Evolutionary conservation across 2,329 filamentous ascomycete species (phyloP), one percentile per base, ranked within the genome.

Genomic region (Penicillium brevicompactum): DNA sequence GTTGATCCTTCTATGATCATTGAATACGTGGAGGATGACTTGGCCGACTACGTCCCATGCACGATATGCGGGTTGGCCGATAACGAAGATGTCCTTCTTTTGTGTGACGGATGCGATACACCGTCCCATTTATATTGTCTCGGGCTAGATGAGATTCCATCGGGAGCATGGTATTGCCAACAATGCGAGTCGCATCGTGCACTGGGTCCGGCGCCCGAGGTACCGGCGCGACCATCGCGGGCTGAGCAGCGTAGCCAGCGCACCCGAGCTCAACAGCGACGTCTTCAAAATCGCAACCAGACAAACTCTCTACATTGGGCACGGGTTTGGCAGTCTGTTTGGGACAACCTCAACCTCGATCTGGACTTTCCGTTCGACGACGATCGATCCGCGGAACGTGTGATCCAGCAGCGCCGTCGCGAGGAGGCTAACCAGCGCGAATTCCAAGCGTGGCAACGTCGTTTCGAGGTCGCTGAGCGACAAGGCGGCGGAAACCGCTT

Each of bases 81-180:
- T 62, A 86, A 93, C 65, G 89, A 94, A 73, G 89, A 95, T 61
- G 82, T 92, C 16, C 83, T 96, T 49, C 86, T 97, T 62, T 85
- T 96, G 57, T 99, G 94, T 76, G 92, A 97, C 73, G 88, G 87
- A 68, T 99, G 94, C 78, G 89, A 96, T 78, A 87, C 88, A 32
- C 85, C 90, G 42, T 96, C 93, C 67, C 94, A 99, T 74, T 92
- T 92, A 46, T 90, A 95, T 73, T 99, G 94, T 74, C 85, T 96
- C 58, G 92, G 90, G 32, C 82, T 96, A 47, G 87, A 92, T 57
- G 78, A 81, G 50, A 85, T 96, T 53, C 92, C 92, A 21, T 77
- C 82, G 30, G 90, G 89, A 27, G 80, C 87, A 61, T 99, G 93
- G 92, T 96, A 93, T 73, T 99, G 94, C 78, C 87, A 94, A 74